phyloP scores from a whole-genome alignment of 164 flowering plant species.

The Litsea cubeba region DNA sequence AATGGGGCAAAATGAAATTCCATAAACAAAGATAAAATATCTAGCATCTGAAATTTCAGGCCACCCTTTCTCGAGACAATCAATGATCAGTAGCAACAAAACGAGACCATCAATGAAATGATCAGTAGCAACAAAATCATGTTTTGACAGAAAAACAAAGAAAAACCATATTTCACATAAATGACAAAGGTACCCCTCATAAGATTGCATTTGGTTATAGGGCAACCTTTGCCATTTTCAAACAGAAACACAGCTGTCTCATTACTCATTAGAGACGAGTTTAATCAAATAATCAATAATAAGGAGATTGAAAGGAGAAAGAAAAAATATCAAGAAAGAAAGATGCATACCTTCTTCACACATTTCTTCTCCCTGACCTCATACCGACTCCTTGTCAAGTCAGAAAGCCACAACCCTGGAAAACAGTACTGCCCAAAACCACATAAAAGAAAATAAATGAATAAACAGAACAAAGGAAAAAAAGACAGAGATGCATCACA shows the following conservation, averaged over 20 bases:
- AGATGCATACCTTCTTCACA: conserved; percentile 66
- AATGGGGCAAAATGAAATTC: too few species aligned
- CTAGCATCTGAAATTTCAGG: not conserved
- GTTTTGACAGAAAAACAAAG: too few species aligned
- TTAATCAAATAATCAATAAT: not conserved
- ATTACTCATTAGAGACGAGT: too few species aligned
- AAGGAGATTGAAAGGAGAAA: not conserved
- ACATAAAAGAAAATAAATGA: not conserved
- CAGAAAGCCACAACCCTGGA: conserved; percentile 78
- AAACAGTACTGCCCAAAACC: conserved; percentile 27
- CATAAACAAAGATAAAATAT: not conserved
- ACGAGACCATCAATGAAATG: too few species aligned
- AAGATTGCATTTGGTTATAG: not conserved
- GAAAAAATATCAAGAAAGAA: not conserved
- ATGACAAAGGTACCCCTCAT: not conserved
- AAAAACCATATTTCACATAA: not conserved
- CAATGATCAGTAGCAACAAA: too few species aligned
- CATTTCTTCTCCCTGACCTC: conserved; percentile 86
- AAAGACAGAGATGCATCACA: not conserved
- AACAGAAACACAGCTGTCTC: too few species aligned
- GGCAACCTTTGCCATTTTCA: not conserved
- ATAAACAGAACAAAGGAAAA: not conserved
- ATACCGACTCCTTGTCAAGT: conserved; percentile 63
- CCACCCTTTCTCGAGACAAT: not conserved
- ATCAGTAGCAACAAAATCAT: too few species aligned